phyloP scores from a whole-genome alignment of 306 rosid genomes.

The Quercus wislizeni region DNA sequence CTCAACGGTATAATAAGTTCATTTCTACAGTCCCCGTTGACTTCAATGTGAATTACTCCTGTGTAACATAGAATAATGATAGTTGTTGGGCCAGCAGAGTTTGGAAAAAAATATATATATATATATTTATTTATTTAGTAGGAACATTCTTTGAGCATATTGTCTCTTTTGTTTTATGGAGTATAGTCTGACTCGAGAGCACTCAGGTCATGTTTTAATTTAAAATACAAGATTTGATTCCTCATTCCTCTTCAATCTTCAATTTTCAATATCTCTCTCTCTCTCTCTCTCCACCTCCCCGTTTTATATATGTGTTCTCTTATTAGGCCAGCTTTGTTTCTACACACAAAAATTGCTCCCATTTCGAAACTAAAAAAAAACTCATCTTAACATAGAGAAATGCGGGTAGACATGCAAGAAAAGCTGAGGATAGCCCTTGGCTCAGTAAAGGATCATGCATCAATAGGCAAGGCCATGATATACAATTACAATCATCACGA shows the following conservation, averaged over 20 bases:
- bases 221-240: constrained; percentile 52
- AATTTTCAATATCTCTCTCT: constrained; percentile 1
- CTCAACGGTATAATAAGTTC: background rate
- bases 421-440: constrained; percentile 49
- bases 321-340: constrained; percentile 18
- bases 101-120: background rate
- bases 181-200: background rate
- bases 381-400: constrained; percentile 5
- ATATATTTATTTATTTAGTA: background rate
- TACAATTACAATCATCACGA: constrained; percentile 35
- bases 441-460: constrained; percentile 56
- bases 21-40: constrained; percentile 42
- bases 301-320: constrained; percentile 34
- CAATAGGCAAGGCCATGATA: constrained; percentile 61
- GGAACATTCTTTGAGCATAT: constrained; percentile 34
- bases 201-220: constrained; percentile 13
- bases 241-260: constrained; percentile 3
- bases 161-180: background rate
- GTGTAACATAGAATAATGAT: constrained; percentile 10
- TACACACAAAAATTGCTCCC: constrained; percentile 30
- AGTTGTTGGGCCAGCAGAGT: constrained; percentile 29
- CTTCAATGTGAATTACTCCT: constrained; percentile 35
- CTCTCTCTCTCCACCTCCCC: constrained; percentile 17
- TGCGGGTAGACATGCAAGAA: constrained; percentile 50
- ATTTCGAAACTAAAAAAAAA: constrained; percentile 1